Base-by-base conservation (phyloP, 176 grass and related monocot genomes). In the Musa beccarii region DNA sequence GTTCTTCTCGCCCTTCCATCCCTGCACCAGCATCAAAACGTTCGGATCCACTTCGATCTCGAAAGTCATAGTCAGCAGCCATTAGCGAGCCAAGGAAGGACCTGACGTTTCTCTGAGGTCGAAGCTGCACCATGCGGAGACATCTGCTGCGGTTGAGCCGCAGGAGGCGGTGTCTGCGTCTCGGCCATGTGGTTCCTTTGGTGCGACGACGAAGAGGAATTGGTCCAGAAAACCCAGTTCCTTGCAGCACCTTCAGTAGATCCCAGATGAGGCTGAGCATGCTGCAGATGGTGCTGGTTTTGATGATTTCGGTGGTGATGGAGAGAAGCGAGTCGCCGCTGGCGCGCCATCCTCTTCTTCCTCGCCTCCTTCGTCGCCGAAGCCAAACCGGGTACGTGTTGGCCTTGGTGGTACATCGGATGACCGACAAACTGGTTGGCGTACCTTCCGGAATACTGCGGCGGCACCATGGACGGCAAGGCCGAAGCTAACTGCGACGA, bases 261-360 rank as follows among this genome's bases (percentile, higher is more conserved):
- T 25, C 61, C 17, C 2, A 43, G 17, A 17, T 29, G 19, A 71
- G 16, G 79, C 71, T 10, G 22, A 69, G 10, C 50, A 72, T 61
- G 55, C 20, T 61, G 69, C 50, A 69, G 4, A 76, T 86, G 80
- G 53, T 85, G 85, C 51, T 74, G 83, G 65, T 77, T 79, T 28
- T 82, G 63, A 14, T 87, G 81, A 75, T 49, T 80, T 34, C 87
- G 87, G 69, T 88, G 90, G 25, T 90, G 85, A 72, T 90, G 90
- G 63, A 92, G 77, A 19, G 83, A 90, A 0, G 81, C 72, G 43
- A 83, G 23, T 13, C 93, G 87, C 28, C 90, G 83, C 72, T 93
- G 90, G 77, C 84, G 69, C 34, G 90, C 93, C 90, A 97, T 97
- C 79, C 93, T 65, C 81, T 92, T 97, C 87, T 89, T 92, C 12